A percentile compares a stretch with the other conserved stretches of the same genome.
Conservation (phyloP, 73 alveolate genomes). For the Paramecium bursaria region DNA sequence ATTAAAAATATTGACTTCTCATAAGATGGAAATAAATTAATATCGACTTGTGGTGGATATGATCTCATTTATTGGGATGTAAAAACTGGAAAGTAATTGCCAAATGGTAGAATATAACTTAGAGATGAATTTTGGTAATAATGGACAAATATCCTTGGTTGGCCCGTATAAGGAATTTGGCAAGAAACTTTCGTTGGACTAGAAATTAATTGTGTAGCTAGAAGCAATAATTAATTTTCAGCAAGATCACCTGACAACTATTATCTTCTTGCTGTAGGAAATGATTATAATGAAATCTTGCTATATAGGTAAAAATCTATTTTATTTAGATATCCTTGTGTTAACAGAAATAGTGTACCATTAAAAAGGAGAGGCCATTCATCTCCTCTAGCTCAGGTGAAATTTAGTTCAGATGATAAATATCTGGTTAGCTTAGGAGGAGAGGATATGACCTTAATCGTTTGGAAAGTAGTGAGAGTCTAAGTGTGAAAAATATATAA, state of each 20-base stretch:
- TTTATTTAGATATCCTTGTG: constrained; percentile 90
- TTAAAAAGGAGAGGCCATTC: constrained; percentile 85
- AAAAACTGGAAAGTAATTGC: constrained; percentile 74
- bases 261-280: constrained; percentile 90
- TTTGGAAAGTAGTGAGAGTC: constrained; percentile 83
- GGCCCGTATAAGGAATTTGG: constrained; percentile 96
- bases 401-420: constrained; percentile 85
- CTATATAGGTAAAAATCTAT: constrained; percentile 77
- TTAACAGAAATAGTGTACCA: constrained; percentile 77
- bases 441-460: constrained; percentile 93
- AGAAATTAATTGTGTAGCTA: constrained; percentile 88
- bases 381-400: constrained; percentile 86
- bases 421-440: constrained; percentile 93
- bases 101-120: constrained; percentile 82
- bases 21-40: constrained; percentile 77
- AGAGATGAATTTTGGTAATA: constrained; percentile 89
- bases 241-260: constrained; percentile 69
- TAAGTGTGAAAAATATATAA: background rate
- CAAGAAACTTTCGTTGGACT: constrained; percentile 87
- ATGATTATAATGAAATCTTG: constrained; percentile 71
- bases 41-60: constrained; percentile 92
- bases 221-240: constrained; percentile 65
- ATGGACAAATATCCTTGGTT: constrained; percentile 90
- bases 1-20: constrained; percentile 94
- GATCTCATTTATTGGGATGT: constrained; percentile 93